These are phyloP conservation scores for Pholiota molesta DNA, from an alignment of 768 basidiomycete genomes.

Conservation along the genomic window DNA sequence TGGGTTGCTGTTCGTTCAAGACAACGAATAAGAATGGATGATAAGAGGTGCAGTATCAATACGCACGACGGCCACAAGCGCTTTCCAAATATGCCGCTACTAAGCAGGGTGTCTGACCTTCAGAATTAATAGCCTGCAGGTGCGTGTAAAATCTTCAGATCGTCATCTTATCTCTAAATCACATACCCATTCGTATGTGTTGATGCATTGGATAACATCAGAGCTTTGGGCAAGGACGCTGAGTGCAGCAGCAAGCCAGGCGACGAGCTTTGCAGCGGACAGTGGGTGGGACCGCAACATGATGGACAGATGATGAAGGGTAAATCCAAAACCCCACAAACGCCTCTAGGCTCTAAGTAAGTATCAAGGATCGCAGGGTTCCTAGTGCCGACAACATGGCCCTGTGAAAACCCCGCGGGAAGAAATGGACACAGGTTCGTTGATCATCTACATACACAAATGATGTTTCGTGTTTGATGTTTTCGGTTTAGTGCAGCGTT, in stretches of 20 bases:
- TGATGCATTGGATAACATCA: conserved; percentile 37
- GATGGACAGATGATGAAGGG: neutral
- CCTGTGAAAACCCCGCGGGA: conserved; percentile 1
- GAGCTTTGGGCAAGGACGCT: conserved; percentile 36
- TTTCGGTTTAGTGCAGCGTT: neutral
- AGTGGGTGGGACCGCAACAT: conserved; percentile 4
- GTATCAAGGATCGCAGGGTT: conserved; percentile 1
- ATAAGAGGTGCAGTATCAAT: neutral
- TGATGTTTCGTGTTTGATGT: conserved; percentile 3
- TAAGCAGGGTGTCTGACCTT: conserved; percentile 50
- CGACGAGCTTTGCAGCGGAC: conserved; percentile 5
- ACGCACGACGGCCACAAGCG: conserved; percentile 35
- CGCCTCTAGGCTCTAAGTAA: no score
- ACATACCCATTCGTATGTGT: conserved; percentile 41
- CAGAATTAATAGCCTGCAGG: conserved; percentile 42
- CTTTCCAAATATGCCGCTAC: conserved; percentile 52
- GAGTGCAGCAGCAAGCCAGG: conserved; percentile 17
- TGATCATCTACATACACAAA: neutral
- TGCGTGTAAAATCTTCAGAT: neutral
- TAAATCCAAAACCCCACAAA: neutral
- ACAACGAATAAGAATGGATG: neutral
- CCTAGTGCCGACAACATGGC: conserved; percentile 1
- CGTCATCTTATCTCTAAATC: neutral
- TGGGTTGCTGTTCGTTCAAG: conserved; percentile 33
- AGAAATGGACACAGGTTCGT: conserved; percentile 3